A percentile compares a stretch with the other conserved stretches of the same genome.
Conservation (phyloP, 257 asterid genomes). For the Avicennia marina region DNA sequence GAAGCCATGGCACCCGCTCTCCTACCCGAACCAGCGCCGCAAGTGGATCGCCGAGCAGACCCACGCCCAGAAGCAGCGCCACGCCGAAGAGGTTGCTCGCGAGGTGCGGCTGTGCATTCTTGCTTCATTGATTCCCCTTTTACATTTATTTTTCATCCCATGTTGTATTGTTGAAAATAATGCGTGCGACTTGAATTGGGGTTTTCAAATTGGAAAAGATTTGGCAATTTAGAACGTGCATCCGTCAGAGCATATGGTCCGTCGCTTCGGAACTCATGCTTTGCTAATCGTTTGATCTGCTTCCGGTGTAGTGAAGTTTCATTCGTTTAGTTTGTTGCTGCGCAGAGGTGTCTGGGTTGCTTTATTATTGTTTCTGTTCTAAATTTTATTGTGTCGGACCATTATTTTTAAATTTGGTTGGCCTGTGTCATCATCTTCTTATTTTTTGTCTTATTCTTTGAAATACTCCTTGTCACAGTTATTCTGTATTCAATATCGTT, state of each 20-base stretch:
- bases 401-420: too few relatives aligned
- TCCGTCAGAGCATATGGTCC: not conserved
- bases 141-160: not conserved
- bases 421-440: too few relatives aligned
- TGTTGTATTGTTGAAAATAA: not conserved
- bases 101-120: slow-evolving; percentile 42
- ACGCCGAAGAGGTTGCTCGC: slow-evolving; percentile 82
- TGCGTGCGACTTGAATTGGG: not conserved
- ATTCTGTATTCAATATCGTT: too few relatives aligned
- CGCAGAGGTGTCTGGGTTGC: too few relatives aligned
- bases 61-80: slow-evolving; percentile 63
- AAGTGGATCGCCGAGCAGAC: slow-evolving; percentile 99
- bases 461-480: too few relatives aligned
- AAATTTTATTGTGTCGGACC: too few relatives aligned
- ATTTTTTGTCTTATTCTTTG: too few relatives aligned
- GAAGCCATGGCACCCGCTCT: slow-evolving; percentile 99
- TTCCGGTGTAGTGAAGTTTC: too few relatives aligned
- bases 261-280: not conserved
- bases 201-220: not conserved
- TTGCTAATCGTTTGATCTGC: too few relatives aligned
- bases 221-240: slow-evolving; percentile 4
- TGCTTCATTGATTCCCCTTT: not conserved
- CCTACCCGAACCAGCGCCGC: slow-evolving; percentile 99
- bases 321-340: too few relatives aligned
- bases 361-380: too few relatives aligned